Evolutionary conservation across 225 moss, liverwort and hornwort species (phyloP), one percentile per base, ranked within the genome.

Genomic region (Thuidium tamariscinum): DNA sequence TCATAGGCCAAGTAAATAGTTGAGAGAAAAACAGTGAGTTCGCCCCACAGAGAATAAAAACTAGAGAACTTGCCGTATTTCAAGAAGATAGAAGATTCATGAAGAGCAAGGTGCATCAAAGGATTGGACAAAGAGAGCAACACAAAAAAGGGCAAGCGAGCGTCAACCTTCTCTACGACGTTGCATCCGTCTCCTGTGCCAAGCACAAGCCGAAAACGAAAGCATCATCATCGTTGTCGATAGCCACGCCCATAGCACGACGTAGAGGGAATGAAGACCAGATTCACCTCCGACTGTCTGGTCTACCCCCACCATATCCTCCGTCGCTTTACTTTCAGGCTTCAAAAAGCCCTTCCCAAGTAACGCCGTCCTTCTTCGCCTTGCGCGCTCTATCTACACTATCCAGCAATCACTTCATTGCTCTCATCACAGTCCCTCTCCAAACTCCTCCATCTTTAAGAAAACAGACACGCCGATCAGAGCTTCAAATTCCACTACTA

Each of bases 151-250:
- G 41, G 36, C 60, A 46, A 63, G 39, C 76, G 49, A 70, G 72
- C 54, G 71, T 67, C 73, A 79, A 93, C 93, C 93, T 93, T 93
- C 93, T 85, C 93, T 84, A 66, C 92, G 93, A 59, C 92, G 92
- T 73, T 93, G 93, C 90, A 93, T 93, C 69, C 93, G 93, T 27
- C 93, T 90, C 72, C 93, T 86, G 90, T 93, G 92, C 93, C 93
- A 93, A 86, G 93, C 92, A 89, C 93, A 93, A 57, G 86, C 92
- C 82, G 92, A 92, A 44, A 93, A 86, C 20, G 92, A 90, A 26
- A 92, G 80, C 73, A 92, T 73, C 90, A 93, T 89, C 86, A 88
- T 89, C 92, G 87, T 85, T 71, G 93, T 92, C 88, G 93, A 91
- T 60, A 92, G 80, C 89, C 89, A 93, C 73, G 89, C 89, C 92